These are phyloP conservation scores for Fragosphaeria purpurea DNA, from an alignment of 2,329 filamentous ascomycete genomes.

Conservation along the genomic window DNA sequence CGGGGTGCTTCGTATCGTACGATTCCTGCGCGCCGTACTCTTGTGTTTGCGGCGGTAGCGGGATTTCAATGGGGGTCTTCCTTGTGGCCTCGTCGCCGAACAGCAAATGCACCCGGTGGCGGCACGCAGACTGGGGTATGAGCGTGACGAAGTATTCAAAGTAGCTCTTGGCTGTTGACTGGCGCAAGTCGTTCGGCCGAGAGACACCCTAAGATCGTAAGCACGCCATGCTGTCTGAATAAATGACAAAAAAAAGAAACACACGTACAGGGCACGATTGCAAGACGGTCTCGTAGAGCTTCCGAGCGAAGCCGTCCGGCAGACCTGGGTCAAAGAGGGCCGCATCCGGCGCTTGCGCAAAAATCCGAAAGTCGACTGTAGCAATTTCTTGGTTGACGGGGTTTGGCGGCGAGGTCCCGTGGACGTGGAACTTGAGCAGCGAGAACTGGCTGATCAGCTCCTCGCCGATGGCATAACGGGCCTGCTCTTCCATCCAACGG, in stretches of 20 bases:
- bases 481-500: conserved; percentile 9
- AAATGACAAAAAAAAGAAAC: neutral
- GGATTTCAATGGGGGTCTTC: neutral
- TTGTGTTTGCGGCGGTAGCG: conserved; percentile 2
- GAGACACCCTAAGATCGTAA: conserved; percentile 2
- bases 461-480: conserved; percentile 15
- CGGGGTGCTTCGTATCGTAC: conserved; percentile 4
- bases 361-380: conserved; percentile 15
- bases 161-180: conserved; percentile 9
- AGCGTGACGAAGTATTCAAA: conserved; percentile 9
- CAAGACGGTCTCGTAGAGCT: conserved; percentile 11
- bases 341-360: conserved; percentile 7
- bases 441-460: conserved; percentile 13
- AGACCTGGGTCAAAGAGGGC: conserved; percentile 8
- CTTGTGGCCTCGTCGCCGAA: neutral
- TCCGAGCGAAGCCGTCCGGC: conserved; percentile 8
- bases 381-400: conserved; percentile 13
- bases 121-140: conserved; percentile 6
- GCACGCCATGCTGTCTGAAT: neutral
- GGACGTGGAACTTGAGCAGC: conserved; percentile 12
- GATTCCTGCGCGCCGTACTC: conserved; percentile 4
- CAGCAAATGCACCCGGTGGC: conserved; percentile 6
- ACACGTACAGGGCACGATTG: conserved; percentile 7
- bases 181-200: conserved; percentile 8
- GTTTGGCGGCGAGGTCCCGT: conserved; percentile 12